phyloP scores from a whole-genome alignment of 768 basidiomycete genomes.

The Suillus alpinus region DNA sequence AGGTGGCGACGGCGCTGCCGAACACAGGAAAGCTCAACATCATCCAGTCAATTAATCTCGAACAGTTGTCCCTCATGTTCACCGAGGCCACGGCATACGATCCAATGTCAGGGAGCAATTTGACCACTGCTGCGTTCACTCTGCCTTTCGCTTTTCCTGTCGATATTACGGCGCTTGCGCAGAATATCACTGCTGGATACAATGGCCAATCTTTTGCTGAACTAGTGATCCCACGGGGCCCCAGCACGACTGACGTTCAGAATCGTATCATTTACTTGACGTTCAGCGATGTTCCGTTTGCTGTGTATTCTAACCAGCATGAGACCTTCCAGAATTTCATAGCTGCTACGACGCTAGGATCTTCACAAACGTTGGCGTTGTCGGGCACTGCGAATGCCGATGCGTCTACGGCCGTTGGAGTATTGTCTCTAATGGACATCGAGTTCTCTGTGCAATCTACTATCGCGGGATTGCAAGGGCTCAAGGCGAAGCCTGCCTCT shows the following conservation, averaged over 20 bases:
- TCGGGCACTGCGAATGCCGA: conserved; percentile 55
- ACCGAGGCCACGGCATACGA: conserved; percentile 53
- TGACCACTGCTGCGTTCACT: conserved; percentile 60
- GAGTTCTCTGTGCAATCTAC: conserved; percentile 55
- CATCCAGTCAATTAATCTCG: conserved; percentile 62
- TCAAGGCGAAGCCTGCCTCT: conserved; percentile 53
- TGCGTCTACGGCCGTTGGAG: conserved; percentile 63
- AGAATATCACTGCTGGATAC: conserved; percentile 53
- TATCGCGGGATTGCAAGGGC: conserved; percentile 63
- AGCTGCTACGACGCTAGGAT: conserved; percentile 53
- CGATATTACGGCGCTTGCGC: conserved; percentile 60
- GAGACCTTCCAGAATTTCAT: conserved; percentile 59
- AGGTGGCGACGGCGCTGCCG: conserved; percentile 57
- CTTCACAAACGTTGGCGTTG: conserved; percentile 44
- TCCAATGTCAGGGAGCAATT: conserved; percentile 56
- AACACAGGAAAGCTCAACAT: conserved; percentile 59
- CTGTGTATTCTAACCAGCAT: conserved; percentile 47
- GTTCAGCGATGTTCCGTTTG: conserved; percentile 60
- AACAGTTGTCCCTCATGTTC: conserved; percentile 59
- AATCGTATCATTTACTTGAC: conserved; percentile 57
- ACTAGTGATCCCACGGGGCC: conserved; percentile 54
- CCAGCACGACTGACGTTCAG: conserved; percentile 59
- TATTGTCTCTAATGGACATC: conserved; percentile 56
- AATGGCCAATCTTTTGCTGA: conserved; percentile 56
- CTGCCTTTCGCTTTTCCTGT: conserved; percentile 70